Base-by-base conservation (phyloP, 345 rosid species). In the Euphorbia tirucalli region DNA sequence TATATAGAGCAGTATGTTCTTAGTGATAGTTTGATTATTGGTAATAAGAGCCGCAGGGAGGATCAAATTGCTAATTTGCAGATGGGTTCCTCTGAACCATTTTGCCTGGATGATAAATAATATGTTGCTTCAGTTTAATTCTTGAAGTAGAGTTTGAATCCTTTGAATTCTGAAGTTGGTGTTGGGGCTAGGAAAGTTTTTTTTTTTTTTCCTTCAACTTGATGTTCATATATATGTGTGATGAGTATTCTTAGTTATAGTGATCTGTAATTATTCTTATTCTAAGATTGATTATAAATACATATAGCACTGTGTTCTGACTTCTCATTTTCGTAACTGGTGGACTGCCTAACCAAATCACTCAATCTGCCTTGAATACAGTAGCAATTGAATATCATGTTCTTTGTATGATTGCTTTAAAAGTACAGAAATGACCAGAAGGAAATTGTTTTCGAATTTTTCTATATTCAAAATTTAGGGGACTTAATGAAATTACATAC, bases 121-220 rank as follows among this genome's bases (percentile, higher is more conserved):
- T 21, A 27, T 58, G 62, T 69, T 56, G 35, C 54, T n/a, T 43
- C 28, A 6, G 65, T 8, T 61, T 62, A 24, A 35, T 32, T 35
- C 48, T 21, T 31, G 21, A 37, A 44, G 24, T 70, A 16, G 65
- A 58, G 22, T 70, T 63, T 46, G 22, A 58, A 60, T 48, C 21
- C 46, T 41, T 49, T 48, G 55, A 46, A 46, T 19, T 61, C 32
- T 60, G 5, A 71, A 55, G 15, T 30, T 46, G 7, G 13, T 28
- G 43, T 50, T 13, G 1, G 10, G 27, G 63, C 28, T 32, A 11
- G 13, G 28, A 43, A 55, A 41, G 65, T 25, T 35, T 35, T 3
- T 3, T 39, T 11, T 25, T 25, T 32, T 24, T 0, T 8, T 57
- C 15, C 22, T 69, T 58, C 52, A 58, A 41, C 19, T 69, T 49